Evolutionary conservation across 2,329 filamentous ascomycete species (phyloP), one percentile per base, ranked within the genome.

Genomic region (Ophidiomyces ophidiicola): DNA sequence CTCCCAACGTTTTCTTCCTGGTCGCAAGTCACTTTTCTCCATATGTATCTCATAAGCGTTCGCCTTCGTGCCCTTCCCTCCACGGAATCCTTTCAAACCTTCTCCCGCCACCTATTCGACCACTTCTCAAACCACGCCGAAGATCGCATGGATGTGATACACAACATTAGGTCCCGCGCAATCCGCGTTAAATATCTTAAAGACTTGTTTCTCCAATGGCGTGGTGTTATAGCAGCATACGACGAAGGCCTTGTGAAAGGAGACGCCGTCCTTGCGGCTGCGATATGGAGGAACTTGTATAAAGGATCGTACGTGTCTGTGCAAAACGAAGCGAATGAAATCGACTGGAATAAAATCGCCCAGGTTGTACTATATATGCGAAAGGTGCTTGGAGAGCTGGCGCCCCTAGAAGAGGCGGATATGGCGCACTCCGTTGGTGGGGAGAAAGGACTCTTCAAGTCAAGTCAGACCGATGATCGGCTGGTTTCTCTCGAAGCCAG

Each of bases 21-120:
- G 90, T 83, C 86, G 14, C 87, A 96, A 62, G 80, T 96, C 31
- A 90, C 87, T 24, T 93, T 94, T 71, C 72, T 98, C 43, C 88
- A 98, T 68, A 82, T 98, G 72, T 96, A 94, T 68, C 73, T 94
- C 43, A 63, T 96, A 44, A 82, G 83, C 40, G 81, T 83, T 32
- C 81, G 87, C 41, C 68, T 94, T 51, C 82, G 90, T 48, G 79
- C 78, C 59, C 75, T 94, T 50, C 78, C 60, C 11, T 55, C 83
- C 15, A 66, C 70, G 39, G 72, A 79, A 15, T 69, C 74, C 49
- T 78, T 82, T 49, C 71, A 75, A 44, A 72, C 76, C 42, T 94
- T 86, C 78, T 84, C 92, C 60, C 82, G 86, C 54, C 83, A 94
- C 64, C 71, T 98, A 46, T 76, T 90, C 32, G 87, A 98, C 64